These are phyloP conservation scores for Nymphaea thermarum DNA, from an alignment of 164 flowering plant genomes.

Conservation along the genomic window DNA sequence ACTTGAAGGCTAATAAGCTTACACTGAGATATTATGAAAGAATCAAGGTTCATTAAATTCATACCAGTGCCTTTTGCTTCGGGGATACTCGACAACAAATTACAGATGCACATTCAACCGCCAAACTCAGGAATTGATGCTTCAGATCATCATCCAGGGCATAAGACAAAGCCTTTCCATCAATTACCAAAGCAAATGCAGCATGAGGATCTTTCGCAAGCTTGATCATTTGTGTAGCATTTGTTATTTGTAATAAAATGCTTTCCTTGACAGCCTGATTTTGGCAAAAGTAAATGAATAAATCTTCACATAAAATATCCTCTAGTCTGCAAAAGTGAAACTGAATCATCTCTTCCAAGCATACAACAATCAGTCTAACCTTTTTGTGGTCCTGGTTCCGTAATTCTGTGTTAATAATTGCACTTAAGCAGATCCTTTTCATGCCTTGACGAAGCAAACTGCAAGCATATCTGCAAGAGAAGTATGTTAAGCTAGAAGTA, in stretches of 20 bases:
- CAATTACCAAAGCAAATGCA: slow-evolving; percentile 91
- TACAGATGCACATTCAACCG: slow-evolving; percentile 91
- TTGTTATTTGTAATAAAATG: slow-evolving; percentile 70
- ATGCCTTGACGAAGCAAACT: slow-evolving; percentile 95
- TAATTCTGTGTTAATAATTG: slow-evolving; percentile 13
- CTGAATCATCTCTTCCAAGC: no score
- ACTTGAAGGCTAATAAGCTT: neutral
- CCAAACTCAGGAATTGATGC: slow-evolving; percentile 52
- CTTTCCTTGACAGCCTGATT: slow-evolving; percentile 66
- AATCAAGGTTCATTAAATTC: neutral
- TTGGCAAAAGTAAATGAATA: slow-evolving; percentile 13
- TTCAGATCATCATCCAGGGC: slow-evolving; percentile 78
- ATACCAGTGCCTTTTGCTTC: slow-evolving; percentile 95
- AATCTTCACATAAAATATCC: slow-evolving; percentile 16
- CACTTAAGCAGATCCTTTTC: slow-evolving; percentile 74
- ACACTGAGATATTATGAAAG: neutral
- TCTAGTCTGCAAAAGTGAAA: neutral
- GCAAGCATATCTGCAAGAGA: slow-evolving; percentile 62
- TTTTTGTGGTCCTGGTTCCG: slow-evolving; percentile 29
- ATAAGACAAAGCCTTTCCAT: slow-evolving; percentile 74
- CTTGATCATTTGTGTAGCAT: slow-evolving; percentile 74
- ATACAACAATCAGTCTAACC: slow-evolving; percentile 27
- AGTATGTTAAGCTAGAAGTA: neutral
- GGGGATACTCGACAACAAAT: slow-evolving; percentile 99
- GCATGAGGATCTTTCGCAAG: slow-evolving; percentile 91